phyloP scores from a whole-genome alignment of 805 yeast species.

The Kregervanrija pseudodelftensis region DNA sequence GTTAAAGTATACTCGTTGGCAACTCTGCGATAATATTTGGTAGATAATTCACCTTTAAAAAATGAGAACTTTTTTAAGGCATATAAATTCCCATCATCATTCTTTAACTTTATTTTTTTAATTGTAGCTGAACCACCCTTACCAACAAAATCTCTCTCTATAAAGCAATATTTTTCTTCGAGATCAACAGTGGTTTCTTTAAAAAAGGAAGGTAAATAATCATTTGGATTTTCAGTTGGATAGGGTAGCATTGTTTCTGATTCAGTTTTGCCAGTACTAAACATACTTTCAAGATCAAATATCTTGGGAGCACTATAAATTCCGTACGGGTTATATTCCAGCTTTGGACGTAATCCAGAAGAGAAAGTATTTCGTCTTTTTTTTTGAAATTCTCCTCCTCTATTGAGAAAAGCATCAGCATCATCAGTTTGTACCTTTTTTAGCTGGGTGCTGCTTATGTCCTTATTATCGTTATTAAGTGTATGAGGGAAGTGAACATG shows the following conservation, averaged over 20 bases:
- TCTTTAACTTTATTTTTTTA: slow-evolving; percentile 34
- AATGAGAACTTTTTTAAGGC: slow-evolving; percentile 63
- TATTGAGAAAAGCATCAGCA: too few relatives aligned
- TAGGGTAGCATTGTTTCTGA: slow-evolving; percentile 43
- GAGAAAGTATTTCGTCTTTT: too few relatives aligned
- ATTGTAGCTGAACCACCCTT: slow-evolving; percentile 71
- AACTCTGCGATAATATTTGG: slow-evolving; percentile 58
- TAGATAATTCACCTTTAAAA: slow-evolving; percentile 37
- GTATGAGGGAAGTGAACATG: too few relatives aligned
- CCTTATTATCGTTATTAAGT: too few relatives aligned
- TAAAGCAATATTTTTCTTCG: slow-evolving; percentile 46
- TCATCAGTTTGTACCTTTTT: too few relatives aligned
- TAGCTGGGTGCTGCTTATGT: too few relatives aligned
- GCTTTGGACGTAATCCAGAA: slow-evolving; percentile 19
- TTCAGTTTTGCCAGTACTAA: slow-evolving; percentile 11
- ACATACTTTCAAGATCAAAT: slow-evolving; percentile 25
- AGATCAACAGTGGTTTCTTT: slow-evolving; percentile 42
- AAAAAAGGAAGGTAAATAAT: slow-evolving; percentile 47
- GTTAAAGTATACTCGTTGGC: slow-evolving; percentile 58
- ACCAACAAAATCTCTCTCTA: slow-evolving; percentile 40
- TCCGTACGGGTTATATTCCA: slow-evolving; percentile 62
- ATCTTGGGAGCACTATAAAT: slow-evolving; percentile 29
- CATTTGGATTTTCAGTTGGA: slow-evolving; percentile 63
- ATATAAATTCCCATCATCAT: slow-evolving; percentile 34
- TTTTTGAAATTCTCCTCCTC: too few relatives aligned